Base-by-base conservation (phyloP, 2,329 filamentous ascomycete species). In the Phaeosphaeria sp. region DNA sequence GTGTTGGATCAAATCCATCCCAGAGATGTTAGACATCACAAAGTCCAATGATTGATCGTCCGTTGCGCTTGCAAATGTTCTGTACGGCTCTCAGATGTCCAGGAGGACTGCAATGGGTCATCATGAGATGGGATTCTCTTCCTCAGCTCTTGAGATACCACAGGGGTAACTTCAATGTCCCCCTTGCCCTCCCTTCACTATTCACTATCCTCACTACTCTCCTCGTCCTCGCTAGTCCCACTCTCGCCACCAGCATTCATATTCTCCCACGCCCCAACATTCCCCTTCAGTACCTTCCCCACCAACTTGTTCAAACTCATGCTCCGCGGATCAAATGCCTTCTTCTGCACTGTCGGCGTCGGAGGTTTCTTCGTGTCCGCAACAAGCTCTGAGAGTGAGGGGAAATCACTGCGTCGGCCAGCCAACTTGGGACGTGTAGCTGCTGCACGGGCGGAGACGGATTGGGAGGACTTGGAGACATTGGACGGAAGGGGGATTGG, bases 301-400 rank as follows among this genome's bases (percentile, higher is more conserved):
- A 27, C 43, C 27, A 63, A 39, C 41, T 63, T 63, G 33, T 53
- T 53, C 1, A 61, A 43, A 43, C 33, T 55, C 55, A 63, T 53
- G 3, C 54, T 60, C 15, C 62, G 44, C 20, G 60, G 59, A 54
- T 60, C 62, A 44, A 59, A 63, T 3, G 30, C 22, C 17, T 59
- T 60, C 17, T 42, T 59, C 36, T 60, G 30, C 30, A 15, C 30
- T 11, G 13, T 51, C 17, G 48, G 47, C 6, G 58, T 42, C 17
- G 62, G 55, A 15, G 49, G 53, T 17, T 53, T 54, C 25, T 56
- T 57, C 9, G 55, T 54, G 9, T 65, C 60, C 6, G 58, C 60
- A 10, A 65, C 48, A 36, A 63, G 62, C 41, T 65, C 62, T 23
- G 60, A 53, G 11, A 65, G 22, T 6, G 53, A 58, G 1, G 55